Evolutionary conservation across 2,329 filamentous ascomycete genomes (phyloP), one percentile per base, ranked within the genome.

Genomic region (Oidium heveae): DNA sequence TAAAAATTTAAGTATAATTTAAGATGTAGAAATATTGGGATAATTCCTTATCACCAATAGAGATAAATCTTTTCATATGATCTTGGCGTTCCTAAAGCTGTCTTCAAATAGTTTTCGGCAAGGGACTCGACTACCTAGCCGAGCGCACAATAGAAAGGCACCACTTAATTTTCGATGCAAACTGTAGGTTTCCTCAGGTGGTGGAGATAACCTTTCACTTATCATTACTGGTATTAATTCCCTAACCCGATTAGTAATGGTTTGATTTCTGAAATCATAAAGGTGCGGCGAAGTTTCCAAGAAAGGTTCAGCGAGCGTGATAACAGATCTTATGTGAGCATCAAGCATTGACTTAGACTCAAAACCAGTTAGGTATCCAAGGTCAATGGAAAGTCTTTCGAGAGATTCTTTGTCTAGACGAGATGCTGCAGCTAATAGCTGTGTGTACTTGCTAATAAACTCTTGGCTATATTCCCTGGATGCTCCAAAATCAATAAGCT

Each of bases 111-210:
- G 69, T 56, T 84, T 79, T 58, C 82, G 77, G 62, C 89, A 95
- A 56, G 73, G 72, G 2, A 98, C 88, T 59, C 78, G 75, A 66
- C 86, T 94, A 2, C 86, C 87, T 57, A 98, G 66, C 59, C 80
- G 76, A 0, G 91, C 88, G 67, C 91, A 98, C 18, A 98, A 72
- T 63, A 98, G 68, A 65, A 98, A 98, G 0, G 91, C 93, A 0
- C 91, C 91, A 66, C 87, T 94, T 55, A 98, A 70, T 70, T 98
- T 98, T 57, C 91, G 77, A 68, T 98, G 91, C 63, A 98, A 69
- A 65, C 83, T 89, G 65, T 98, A 98, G 54, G 91, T 98, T 72
- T 98, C 91, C 69, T 98, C 93, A 0, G 91, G 91, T 24, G 93
- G 91, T 24, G 91, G 89, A 16, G 86, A 79, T 20, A 98, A 70